Evolutionary conservation across 306 rosid genomes (phyloP), one percentile per base, ranked within the genome.

Genomic region (Glycine soja): DNA sequence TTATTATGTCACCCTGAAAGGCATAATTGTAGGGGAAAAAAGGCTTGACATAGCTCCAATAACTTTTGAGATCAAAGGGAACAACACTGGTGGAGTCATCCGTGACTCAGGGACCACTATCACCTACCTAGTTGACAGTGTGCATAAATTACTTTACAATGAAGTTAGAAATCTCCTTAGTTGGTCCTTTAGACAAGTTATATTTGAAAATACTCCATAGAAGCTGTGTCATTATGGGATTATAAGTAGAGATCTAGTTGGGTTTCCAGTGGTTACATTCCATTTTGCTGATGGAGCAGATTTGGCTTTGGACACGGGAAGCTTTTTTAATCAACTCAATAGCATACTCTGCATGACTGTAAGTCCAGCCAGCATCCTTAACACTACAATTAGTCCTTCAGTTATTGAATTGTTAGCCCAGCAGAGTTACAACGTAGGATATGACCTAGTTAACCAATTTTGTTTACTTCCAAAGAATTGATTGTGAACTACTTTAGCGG

Each of bases 381-480:
- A 56, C 36, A 24, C 32, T 1, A 0, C 2, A 14, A 45, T 14
- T 56, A 57, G 11, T 15, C 42, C 65, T 54, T 81, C 85, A 18
- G 10, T 84, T 32, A 72, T 84, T 67, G 88, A 84, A 7, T 45
- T 86, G 34, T n/a, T 84, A 61, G 90, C 85, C 3, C 90, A 84
- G 42, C 87, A 88, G 16, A 76, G 52, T 76, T 88, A 88, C 46
- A 86, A 88, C 57, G 72, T 88, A 7, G 89, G 78, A 51, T 84
- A 79, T 82, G 84, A 86, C 57, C 68, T 86, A 0, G 57, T 6
- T 12, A 70, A 59, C 30, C 5, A 47, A 8, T 3, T 3, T 12
- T 7, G 50, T 86, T 66, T 86, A 82, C 51, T 75, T 88, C 18
- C 88, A 86, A 51, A 57, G 83, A 40, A 86, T 86, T 71, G 87